Conservation (phyloP, 169 alveolate genomes). For the Eimeria falciformis region DNA sequence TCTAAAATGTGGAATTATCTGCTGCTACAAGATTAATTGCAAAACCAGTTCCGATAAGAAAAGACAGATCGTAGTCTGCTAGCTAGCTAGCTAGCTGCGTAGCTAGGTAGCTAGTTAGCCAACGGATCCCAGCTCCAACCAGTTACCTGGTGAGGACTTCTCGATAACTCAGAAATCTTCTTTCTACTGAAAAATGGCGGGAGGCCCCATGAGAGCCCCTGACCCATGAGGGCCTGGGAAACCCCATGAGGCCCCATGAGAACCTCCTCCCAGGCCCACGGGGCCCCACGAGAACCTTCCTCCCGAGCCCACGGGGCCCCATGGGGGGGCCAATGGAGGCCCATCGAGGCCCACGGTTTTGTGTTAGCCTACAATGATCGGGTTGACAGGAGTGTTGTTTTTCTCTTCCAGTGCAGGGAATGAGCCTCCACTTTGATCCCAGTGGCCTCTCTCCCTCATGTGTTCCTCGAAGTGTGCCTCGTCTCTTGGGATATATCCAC, state of each 20-base stretch:
- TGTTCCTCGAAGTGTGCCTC: constrained; percentile 76
- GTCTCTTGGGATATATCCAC: constrained; percentile 70
- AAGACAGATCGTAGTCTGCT: too few species aligned
- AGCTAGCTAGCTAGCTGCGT: constrained; percentile 1
- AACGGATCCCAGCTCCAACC: background rate
- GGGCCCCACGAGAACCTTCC: too few species aligned
- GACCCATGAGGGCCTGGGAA: background rate
- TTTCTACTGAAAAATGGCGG: background rate
- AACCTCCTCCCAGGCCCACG: too few species aligned
- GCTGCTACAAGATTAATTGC: too few species aligned
- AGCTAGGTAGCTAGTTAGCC: background rate
- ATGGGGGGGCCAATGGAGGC: too few species aligned
- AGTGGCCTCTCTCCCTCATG: constrained; percentile 69
- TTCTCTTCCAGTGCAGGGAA: constrained; percentile 54
- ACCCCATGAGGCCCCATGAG: background rate
- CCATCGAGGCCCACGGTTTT: too few species aligned
- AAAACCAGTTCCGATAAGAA: too few species aligned
- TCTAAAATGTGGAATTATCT: too few species aligned
- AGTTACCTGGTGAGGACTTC: background rate
- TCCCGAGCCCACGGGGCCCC: too few species aligned
- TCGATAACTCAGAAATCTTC: too few species aligned
- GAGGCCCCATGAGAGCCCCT: background rate
- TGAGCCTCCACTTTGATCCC: constrained; percentile 58
- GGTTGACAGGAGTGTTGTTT: constrained; percentile 75
- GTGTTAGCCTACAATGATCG: constrained; percentile 69